phyloP scores from a whole-genome alignment of 2,329 filamentous ascomycete genomes.

The Blumeriella jaapii region DNA sequence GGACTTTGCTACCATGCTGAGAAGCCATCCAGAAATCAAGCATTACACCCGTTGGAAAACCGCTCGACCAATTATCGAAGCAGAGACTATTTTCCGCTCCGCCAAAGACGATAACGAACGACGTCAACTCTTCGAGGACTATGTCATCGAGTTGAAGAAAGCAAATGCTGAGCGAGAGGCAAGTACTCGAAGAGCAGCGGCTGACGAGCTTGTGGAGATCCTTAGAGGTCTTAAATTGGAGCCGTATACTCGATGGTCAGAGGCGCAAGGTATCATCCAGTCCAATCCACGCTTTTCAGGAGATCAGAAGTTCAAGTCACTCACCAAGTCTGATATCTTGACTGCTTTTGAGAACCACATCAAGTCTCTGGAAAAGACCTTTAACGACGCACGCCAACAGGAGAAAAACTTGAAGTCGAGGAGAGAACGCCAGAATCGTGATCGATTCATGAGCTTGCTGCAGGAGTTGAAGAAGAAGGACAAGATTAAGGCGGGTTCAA shows the following conservation, averaged over 20 bases:
- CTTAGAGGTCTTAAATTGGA: conserved; percentile 73
- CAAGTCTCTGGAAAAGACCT: conserved; percentile 77
- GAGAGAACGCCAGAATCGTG: conserved; percentile 75
- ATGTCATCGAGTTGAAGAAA: conserved; percentile 75
- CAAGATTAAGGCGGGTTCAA: conserved; percentile 79
- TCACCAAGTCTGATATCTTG: conserved; percentile 83
- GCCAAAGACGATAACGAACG: conserved; percentile 81
- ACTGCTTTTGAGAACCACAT: conserved; percentile 92
- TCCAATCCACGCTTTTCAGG: conserved; percentile 64
- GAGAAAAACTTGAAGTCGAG: conserved; percentile 73
- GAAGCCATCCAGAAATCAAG: conserved; percentile 92
- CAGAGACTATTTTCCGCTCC: conserved; percentile 89
- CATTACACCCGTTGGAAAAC: conserved; percentile 97
- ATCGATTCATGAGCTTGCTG: conserved; percentile 66
- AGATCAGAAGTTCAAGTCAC: conserved; percentile 74
- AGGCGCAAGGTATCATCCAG: conserved; percentile 74
- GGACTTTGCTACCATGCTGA: conserved; percentile 94
- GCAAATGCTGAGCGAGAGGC: conserved; percentile 65
- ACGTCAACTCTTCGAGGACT: conserved; percentile 85
- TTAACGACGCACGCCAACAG: conserved; percentile 83
- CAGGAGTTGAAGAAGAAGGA: conserved; percentile 61
- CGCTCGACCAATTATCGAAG: conserved; percentile 84
- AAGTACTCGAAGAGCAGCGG: conserved; percentile 62
- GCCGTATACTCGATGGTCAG: conserved; percentile 88
- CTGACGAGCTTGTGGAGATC: conserved; percentile 71